Evolutionary conservation across 352 stramenopile species (phyloP).

Genomic region (Phytophthora europaea): DNA sequence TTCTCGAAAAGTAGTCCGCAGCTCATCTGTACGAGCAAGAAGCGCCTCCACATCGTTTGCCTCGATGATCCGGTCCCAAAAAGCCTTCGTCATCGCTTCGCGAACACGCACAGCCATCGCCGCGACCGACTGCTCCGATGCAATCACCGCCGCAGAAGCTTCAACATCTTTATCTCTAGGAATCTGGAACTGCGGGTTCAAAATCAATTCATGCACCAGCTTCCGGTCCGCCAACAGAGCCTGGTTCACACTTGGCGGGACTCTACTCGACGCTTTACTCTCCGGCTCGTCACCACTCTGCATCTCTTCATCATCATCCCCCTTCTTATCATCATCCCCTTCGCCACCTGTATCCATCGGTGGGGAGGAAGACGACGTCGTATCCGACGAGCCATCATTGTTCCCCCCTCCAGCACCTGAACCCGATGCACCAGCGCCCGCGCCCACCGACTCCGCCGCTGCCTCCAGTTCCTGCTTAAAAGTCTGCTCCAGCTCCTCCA

Average conservation of each 20-base stretch:
- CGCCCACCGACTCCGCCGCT: not conserved
- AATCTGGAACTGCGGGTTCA: slow-evolving; percentile 74
- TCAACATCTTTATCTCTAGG: slow-evolving; percentile 38
- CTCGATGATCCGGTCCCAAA: slow-evolving; percentile 71
- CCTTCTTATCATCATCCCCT: slow-evolving; percentile 32
- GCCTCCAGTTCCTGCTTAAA: slow-evolving; percentile 23
- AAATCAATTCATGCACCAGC: slow-evolving; percentile 78
- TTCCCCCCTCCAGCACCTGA: not conserved
- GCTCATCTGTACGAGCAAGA: slow-evolving; percentile 59
- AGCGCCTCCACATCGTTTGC: slow-evolving; percentile 62
- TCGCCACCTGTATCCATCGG: slow-evolving; percentile 17
- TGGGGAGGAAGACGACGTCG: slow-evolving; percentile 14
- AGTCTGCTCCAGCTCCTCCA: slow-evolving; percentile 46
- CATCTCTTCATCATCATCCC: slow-evolving; percentile 38
- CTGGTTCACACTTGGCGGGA: slow-evolving; percentile 44
- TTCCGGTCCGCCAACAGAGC: slow-evolving; percentile 65
- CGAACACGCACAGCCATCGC: slow-evolving; percentile 54
- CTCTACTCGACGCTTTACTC: not conserved
- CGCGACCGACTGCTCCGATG: slow-evolving; percentile 25
- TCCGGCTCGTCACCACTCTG: slow-evolving; percentile 18
- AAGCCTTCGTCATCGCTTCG: slow-evolving; percentile 67
- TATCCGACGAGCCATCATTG: slow-evolving; percentile 13
- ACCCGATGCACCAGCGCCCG: not conserved
- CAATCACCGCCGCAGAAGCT: slow-evolving; percentile 23
- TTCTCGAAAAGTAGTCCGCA: slow-evolving; percentile 54